Base-by-base conservation (phyloP, 768 basidiomycete species). In the Pleurotus ostreatus region DNA sequence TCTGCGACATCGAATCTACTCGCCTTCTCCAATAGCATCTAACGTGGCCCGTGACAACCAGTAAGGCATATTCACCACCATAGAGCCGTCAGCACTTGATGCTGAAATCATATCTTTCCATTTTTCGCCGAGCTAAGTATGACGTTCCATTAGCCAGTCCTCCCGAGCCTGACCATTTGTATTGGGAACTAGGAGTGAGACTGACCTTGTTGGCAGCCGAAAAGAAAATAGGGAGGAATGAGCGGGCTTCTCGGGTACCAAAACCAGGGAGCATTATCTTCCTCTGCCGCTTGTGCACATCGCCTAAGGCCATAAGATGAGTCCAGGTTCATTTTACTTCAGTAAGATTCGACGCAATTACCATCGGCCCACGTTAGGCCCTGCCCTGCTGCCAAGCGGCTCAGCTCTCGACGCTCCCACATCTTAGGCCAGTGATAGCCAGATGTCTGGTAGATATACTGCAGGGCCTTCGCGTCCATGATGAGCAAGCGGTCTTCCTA, bases 1-100 rank as follows among this genome's bases (percentile, higher is more conserved):
- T 23, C 23, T 11, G 16, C 20, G 6, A 26, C n/a, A 20, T 8
- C 40, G 37, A 12, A 11, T 39, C 11, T 20, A 23, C 53, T 4
- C 59, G 70, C 73, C 72, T 59, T 69, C 62, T 3, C 71, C 74
- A 23, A 75, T 71, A 11, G 70, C 69, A 61, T 75, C 74, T 41
- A 75, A 49, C 0, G 73, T 70, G 3, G 65, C 70, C 1, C 70
- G 74, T 12, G 71, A 71, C 2, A 58, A 53, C 63, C 63, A 64
- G 43, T 59, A 51, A 20, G 62, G 60, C 22, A 66, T 26, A 58
- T 66, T 59, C 39, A 66, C 25, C 6, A 61, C 58, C 7, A 60
- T 58, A 23, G 63, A 57, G 51, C 56, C 55, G 23, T 65, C 61
- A 43, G 57, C 37, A 26, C 61, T 58, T 22, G 62, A 59, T 30